Conservation (phyloP, 495 filamentous ascomycete species). For the Hypomontagnella submonticulosa region DNA sequence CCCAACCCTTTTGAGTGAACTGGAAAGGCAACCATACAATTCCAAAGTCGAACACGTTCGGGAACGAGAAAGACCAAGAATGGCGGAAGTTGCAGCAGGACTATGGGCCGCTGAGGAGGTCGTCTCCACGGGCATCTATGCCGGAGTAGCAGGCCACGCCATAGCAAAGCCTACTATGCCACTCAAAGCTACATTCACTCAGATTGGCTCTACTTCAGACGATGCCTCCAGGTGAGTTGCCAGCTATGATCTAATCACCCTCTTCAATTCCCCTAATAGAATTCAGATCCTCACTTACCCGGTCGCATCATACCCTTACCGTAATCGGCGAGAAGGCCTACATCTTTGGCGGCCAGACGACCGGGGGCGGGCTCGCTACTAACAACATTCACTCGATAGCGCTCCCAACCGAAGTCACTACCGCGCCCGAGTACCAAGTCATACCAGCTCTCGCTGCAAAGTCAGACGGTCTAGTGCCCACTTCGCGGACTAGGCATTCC, state of each 20-base stretch:
- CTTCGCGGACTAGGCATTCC: slow-evolving; percentile 54
- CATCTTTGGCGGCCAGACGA: slow-evolving; percentile 62
- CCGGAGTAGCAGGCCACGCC: slow-evolving; percentile 48
- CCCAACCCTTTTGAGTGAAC: too few species aligned
- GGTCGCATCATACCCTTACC: slow-evolving; percentile 60
- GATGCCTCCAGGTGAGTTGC: slow-evolving; percentile 33
- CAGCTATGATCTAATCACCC: neutral
- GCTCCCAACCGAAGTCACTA: slow-evolving; percentile 47
- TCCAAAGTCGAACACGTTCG: neutral
- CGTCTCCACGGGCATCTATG: slow-evolving; percentile 56
- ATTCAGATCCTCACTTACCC: slow-evolving; percentile 51
- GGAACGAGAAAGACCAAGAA: slow-evolving; percentile 17
- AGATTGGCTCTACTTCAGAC: slow-evolving; percentile 48
- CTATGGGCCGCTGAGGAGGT: slow-evolving; percentile 56
- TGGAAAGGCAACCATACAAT: neutral
- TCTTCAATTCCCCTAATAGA: slow-evolving; percentile 3
- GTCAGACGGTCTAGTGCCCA: slow-evolving; percentile 46
- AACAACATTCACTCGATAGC: slow-evolving; percentile 59
- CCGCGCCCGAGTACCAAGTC: slow-evolving; percentile 51
- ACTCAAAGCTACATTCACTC: slow-evolving; percentile 55
- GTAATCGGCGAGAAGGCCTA: slow-evolving; percentile 59
- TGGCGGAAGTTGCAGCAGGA: slow-evolving; percentile 56
- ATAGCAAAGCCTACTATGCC: slow-evolving; percentile 56
- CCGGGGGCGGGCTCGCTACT: slow-evolving; percentile 53
- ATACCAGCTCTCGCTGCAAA: slow-evolving; percentile 45